Percentiles rank a stretch among this genome's conserved stretches.
Evolutionary conservation across 202 grass and related monocot genomes (phyloP).

Genomic region (Zizania palustris): DNA sequence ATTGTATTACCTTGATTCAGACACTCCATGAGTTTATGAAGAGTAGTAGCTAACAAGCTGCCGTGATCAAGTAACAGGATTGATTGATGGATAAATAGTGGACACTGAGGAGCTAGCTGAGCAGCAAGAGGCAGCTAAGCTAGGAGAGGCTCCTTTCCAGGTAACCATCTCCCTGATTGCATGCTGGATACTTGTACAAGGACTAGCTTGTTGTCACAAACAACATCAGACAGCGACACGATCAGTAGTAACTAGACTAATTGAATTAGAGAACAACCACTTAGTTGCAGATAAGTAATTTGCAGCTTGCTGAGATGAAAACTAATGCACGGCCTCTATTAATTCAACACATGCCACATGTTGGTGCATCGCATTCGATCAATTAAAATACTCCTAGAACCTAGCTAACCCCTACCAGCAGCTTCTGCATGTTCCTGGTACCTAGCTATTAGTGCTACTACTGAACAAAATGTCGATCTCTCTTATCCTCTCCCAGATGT

Average conservation of each 20-base stretch:
- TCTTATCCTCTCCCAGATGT: neutral
- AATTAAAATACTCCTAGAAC: neutral
- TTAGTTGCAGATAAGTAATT: neutral
- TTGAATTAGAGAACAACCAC: too few species aligned
- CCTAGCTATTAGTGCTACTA: neutral
- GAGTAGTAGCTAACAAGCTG: neutral
- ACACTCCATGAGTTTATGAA: neutral
- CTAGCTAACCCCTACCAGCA: neutral
- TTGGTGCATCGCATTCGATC: neutral
- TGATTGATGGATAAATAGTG: neutral
- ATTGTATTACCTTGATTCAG: too few species aligned
- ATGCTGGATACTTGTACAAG: neutral
- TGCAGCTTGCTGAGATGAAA: neutral
- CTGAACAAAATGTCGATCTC: neutral
- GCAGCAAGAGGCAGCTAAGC: neutral
- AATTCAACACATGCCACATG: too few species aligned
- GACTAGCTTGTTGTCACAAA: neutral
- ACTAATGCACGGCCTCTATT: neutral
- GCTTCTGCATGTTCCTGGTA: neutral
- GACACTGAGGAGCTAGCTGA: neutral
- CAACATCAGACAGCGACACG: neutral
- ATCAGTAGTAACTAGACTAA: too few species aligned
- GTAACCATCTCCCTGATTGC: neutral
- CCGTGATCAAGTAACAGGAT: neutral
- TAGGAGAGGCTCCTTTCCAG: neutral